A percentile compares a stretch with the other conserved stretches of the same genome.
Evolutionary conservation across 345 rosid species (phyloP).

Genomic region (Syzygium oleosum): DNA sequence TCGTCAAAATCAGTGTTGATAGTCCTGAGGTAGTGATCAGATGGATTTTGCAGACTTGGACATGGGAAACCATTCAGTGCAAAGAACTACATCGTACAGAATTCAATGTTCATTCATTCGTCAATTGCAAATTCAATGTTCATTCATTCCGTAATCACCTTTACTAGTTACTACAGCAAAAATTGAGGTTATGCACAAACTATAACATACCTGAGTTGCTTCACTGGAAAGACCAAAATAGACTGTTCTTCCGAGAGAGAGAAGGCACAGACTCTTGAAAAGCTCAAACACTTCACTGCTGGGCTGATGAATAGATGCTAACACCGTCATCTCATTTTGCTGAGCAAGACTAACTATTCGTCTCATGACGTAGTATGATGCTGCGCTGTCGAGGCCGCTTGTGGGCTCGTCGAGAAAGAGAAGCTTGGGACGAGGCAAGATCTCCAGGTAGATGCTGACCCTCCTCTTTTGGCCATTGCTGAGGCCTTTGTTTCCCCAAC

Average conservation of each 20-base stretch:
- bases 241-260: conserved; percentile 34
- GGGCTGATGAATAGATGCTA: conserved; percentile 51
- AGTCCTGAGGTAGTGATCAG: conserved; percentile 42
- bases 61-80: conserved; percentile 42
- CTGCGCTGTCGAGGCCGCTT: conserved; percentile 45
- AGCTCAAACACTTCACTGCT: conserved; percentile 38
- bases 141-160: neutral
- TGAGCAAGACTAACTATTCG: conserved; percentile 24
- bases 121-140: neutral
- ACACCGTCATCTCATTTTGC: conserved; percentile 15
- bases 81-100: conserved; percentile 29
- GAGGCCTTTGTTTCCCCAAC: conserved; percentile 35
- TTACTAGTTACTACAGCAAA: neutral
- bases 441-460: conserved; percentile 48
- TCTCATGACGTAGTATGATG: conserved; percentile 37
- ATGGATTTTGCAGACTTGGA: conserved; percentile 36
- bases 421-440: conserved; percentile 35
- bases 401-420: conserved; percentile 53
- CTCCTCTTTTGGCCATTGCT: conserved; percentile 59
- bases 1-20: conserved; percentile 36
- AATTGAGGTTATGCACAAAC: neutral
- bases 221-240: conserved; percentile 39
- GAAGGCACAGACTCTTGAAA: conserved; percentile 33
- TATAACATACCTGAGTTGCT: conserved; percentile 20
- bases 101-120: neutral